Evolutionary conservation across 192 early-diverging fungal species (phyloP).

Genomic region (Coemansia sp.): DNA sequence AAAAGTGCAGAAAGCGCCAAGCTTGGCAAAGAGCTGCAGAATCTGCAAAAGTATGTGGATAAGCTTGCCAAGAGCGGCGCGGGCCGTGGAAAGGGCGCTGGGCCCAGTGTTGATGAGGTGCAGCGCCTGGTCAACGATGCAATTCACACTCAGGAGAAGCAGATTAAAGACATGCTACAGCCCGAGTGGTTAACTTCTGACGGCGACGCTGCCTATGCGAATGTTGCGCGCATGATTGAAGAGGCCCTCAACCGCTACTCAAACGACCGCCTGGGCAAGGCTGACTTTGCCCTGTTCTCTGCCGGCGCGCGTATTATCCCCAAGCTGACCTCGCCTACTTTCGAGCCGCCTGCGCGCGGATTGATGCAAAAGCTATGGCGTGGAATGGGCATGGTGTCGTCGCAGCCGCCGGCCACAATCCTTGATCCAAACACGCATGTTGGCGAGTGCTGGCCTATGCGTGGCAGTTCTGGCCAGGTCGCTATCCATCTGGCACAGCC

Average conservation of each 20-base stretch:
- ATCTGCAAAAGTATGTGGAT: conserved; percentile 30
- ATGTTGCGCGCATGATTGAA: conserved; percentile 57
- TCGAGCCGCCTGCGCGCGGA: conserved; percentile 38
- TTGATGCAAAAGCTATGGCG: conserved; percentile 20
- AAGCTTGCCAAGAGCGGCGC: conserved; percentile 28
- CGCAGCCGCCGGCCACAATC: conserved; percentile 39
- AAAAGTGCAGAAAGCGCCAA: conserved; percentile 18
- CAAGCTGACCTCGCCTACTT: conserved; percentile 60
- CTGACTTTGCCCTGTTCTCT: conserved; percentile 68
- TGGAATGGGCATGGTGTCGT: conserved; percentile 33
- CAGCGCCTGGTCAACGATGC: conserved; percentile 39
- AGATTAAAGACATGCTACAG: conserved; percentile 37
- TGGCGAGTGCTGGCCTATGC: conserved; percentile 77
- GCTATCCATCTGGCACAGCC: conserved; percentile 60
- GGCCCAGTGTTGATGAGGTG: conserved; percentile 27
- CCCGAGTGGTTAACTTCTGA: conserved; percentile 38
- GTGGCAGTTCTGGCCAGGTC: conserved; percentile 59
- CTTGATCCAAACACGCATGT: conserved; percentile 55
- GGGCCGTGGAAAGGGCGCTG: conserved; percentile 14
- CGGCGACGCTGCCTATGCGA: conserved; percentile 41
- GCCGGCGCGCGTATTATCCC: conserved; percentile 65
- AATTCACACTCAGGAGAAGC: conserved; percentile 33
- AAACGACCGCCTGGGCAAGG: conserved; percentile 56
- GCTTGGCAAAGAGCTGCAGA: conserved; percentile 29
- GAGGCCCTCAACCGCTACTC: conserved; percentile 60